A percentile compares a stretch with the other conserved stretches of the same genome.
Evolutionary conservation across 2,329 filamentous ascomycete species (phyloP).

Genomic region (Colletotrichum simmondsii): DNA sequence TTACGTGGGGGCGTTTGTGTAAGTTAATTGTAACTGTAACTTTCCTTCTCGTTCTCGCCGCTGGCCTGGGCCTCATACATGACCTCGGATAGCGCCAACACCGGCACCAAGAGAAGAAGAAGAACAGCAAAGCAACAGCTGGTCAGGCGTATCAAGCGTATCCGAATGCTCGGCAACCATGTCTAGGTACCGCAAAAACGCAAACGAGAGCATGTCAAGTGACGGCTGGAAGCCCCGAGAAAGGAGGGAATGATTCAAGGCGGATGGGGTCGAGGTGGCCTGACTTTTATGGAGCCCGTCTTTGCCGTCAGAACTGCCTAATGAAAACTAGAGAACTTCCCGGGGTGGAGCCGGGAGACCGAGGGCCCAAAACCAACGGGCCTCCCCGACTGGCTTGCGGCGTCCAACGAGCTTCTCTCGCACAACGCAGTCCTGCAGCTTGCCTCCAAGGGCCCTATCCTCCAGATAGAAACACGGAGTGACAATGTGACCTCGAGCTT

Average conservation of each 20-base stretch:
- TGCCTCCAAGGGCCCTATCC: not conserved
- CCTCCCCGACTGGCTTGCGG: conserved; percentile 10
- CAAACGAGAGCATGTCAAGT: not conserved
- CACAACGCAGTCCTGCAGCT: not conserved
- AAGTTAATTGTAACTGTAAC: not conserved
- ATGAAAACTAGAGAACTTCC: conserved; percentile 24
- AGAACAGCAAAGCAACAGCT: not conserved
- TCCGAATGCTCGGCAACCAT: not conserved
- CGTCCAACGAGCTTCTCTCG: not conserved
- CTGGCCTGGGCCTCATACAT: not conserved
- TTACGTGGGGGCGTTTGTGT: not conserved
- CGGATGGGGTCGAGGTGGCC: conserved; percentile 30
- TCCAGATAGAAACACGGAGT: not conserved
- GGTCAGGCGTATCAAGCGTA: not conserved
- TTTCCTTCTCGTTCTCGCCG: not conserved
- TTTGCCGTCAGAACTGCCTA: conserved; percentile 3
- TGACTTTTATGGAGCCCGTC: conserved; percentile 31
- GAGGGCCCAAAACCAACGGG: not conserved
- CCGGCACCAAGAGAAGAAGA: too few species aligned
- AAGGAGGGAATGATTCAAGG: conserved; percentile 25
- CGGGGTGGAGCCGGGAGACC: conserved; percentile 25
- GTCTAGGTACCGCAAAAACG: not conserved
- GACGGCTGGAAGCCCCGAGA: not conserved
- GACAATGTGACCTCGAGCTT: not conserved
- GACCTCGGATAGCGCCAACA: not conserved